A percentile compares a stretch with the other conserved stretches of the same genome.
Evolutionary conservation across 768 basidiomycete species (phyloP).

Genomic region (Pilatotrama ljubarskyi): DNA sequence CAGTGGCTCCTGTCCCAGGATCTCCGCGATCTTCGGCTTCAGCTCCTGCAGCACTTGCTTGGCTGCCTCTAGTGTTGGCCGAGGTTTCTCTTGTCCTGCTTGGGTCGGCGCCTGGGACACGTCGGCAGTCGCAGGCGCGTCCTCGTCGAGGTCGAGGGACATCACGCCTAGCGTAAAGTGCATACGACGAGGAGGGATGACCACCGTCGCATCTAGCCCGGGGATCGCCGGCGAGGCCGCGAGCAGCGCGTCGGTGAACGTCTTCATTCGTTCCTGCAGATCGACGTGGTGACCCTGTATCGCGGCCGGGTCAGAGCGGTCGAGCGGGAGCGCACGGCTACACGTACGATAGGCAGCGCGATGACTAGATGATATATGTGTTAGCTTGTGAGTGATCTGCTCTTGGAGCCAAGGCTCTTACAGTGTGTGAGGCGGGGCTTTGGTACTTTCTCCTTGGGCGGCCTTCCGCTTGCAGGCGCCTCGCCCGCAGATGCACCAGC

Average conservation of each 20-base stretch:
- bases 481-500: not conserved
- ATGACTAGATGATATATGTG: constrained; percentile 12
- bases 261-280: constrained; percentile 28
- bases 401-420: not conserved
- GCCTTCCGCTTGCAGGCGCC: not conserved
- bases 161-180: constrained; percentile 79
- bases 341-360: constrained; percentile 25
- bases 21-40: constrained; percentile 40
- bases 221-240: constrained; percentile 33
- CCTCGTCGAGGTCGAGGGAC: constrained; percentile 40
- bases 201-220: constrained; percentile 62
- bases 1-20: constrained; percentile 38
- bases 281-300: constrained; percentile 35
- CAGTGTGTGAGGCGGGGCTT: constrained; percentile 25
- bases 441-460: not conserved
- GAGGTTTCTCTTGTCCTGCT: not conserved
- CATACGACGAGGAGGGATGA: constrained; percentile 56
- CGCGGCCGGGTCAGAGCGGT: not conserved
- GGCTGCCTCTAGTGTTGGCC: constrained; percentile 27
- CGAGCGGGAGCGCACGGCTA: not conserved
- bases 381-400: too few species aligned
- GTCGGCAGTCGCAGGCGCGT: not conserved
- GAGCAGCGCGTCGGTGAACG: constrained; percentile 35
- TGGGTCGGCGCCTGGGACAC: not conserved
- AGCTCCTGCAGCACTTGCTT: constrained; percentile 28